phyloP scores from a whole-genome alignment of 2,329 filamentous ascomycete genomes.

The Ophiostoma montium region DNA sequence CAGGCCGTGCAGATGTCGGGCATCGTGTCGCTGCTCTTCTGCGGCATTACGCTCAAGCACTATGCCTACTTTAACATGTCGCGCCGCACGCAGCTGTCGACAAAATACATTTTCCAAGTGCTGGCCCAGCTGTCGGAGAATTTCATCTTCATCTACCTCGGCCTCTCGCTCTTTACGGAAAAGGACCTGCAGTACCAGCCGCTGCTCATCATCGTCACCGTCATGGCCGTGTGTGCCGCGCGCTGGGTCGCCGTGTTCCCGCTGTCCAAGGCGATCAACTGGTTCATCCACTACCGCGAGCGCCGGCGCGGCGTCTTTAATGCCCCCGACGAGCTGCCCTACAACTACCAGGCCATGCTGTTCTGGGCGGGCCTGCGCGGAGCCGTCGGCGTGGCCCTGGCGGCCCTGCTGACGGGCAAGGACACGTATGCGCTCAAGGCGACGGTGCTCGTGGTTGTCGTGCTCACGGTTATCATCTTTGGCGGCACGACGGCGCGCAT shows the following conservation, averaged over 20 bases:
- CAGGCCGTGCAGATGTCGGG: constrained; percentile 92
- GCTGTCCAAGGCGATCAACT: constrained; percentile 78
- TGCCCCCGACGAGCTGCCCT: constrained; percentile 75
- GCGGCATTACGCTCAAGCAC: constrained; percentile 94
- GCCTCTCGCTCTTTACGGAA: constrained; percentile 87
- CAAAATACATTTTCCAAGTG: constrained; percentile 93
- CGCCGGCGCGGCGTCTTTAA: constrained; percentile 56
- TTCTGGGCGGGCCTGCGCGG: constrained; percentile 96
- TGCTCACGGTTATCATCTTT: constrained; percentile 96
- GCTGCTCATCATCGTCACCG: constrained; percentile 83
- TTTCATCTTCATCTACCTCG: constrained; percentile 98
- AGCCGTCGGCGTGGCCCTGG: constrained; percentile 87
- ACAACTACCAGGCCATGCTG: constrained; percentile 98
- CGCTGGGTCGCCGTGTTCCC: constrained; percentile 93
- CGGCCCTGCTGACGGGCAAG: constrained; percentile 70
- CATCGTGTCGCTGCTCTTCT: constrained; percentile 93
- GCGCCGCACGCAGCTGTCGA: constrained; percentile 87
- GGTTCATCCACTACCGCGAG: constrained; percentile 77
- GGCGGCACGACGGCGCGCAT: constrained; percentile 94
- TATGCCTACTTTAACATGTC: constrained; percentile 99
- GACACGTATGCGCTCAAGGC: constrained; percentile 76
- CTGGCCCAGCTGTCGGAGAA: constrained; percentile 93
- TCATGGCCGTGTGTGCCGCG: constrained; percentile 81
- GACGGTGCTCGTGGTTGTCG: constrained; percentile 93
- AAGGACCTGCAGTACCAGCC: constrained; percentile 80